Evolutionary conservation across 2,329 filamentous ascomycete genomes (phyloP), one percentile per base, ranked within the genome.

Genomic region (Penicillium sp.): DNA sequence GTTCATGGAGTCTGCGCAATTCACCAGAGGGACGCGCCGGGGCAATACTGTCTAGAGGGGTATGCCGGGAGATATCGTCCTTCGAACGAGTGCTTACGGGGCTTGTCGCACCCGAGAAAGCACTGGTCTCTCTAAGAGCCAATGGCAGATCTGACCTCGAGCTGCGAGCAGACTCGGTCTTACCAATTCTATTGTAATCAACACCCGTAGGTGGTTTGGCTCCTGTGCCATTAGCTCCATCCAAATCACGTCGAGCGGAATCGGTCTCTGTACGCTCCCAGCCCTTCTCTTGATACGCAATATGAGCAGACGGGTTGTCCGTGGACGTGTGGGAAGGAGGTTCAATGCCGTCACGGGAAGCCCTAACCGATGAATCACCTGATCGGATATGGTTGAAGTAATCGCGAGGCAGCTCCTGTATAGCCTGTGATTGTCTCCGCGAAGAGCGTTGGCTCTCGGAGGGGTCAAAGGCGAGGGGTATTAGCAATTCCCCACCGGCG

Each of bases 201-300:
- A 47, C 47, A 35, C 24, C 58, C 61, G 53, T 51, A 47, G 54
- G 37, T 29, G 60, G 47, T 48, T 68, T 67, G 27, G 67, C 64
- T 13, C 68, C 63, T 22, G 73, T 66, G n/a, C 56, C 62, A 22
- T 54, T 56, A 9, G 52, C 35, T 5, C 63, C 68, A 26, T 71
- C 66, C 59, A 69, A 65, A 35, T 69, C 68, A 65, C 68, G 71
- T 21, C 65, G 68, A 39, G 56, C 52, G 9, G 65, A 47, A 33
- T 70, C 69, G 14, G 50, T 48, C 3, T 86, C 84, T 1, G 86
- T 87, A 5, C 82, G 75, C 58, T 86, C 82, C 45, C 90, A 84
- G 2, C 86, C 85, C 74, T 93, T 95, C 68, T 96, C 91, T 72
- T 96, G 91, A 71, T 92, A 96, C 22, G 91, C 90, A 66, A 96